phyloP scores from a whole-genome alignment of 108 stramenopile species.

The Nitzschia palea region DNA sequence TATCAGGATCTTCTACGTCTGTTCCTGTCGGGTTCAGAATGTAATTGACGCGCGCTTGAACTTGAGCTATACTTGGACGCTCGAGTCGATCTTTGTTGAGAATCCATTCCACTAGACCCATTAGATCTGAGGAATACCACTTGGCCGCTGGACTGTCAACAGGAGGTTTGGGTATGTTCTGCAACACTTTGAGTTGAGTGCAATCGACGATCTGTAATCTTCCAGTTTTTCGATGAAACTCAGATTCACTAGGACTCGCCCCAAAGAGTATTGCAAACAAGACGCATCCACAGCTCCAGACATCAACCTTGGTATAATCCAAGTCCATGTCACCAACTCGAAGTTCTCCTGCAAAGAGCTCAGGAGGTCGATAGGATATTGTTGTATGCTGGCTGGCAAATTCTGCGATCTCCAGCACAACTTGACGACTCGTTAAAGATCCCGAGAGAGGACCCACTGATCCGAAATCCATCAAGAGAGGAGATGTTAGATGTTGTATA shows the following conservation, averaged over 20 bases:
- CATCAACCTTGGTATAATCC: slow-evolving; percentile 74
- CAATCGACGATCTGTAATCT: slow-evolving; percentile 64
- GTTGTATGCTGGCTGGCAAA: slow-evolving; percentile 66
- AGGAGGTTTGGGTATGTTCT: slow-evolving; percentile 34
- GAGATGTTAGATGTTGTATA: slow-evolving; percentile 8
- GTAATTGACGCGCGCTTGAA: slow-evolving; percentile 14
- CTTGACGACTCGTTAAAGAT: slow-evolving; percentile 14
- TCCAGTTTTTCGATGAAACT: slow-evolving; percentile 47
- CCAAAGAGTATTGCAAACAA: slow-evolving; percentile 84
- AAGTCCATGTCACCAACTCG: slow-evolving; percentile 41
- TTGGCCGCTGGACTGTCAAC: not conserved
- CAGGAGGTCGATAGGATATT: slow-evolving; percentile 83
- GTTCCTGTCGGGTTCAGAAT: slow-evolving; percentile 10
- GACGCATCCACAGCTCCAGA: slow-evolving; percentile 80
- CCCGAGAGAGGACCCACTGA: slow-evolving; percentile 46
- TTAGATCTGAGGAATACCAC: slow-evolving; percentile 44
- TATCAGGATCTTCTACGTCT: slow-evolving; percentile 6
- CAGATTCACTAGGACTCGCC: slow-evolving; percentile 74
- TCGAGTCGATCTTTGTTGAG: slow-evolving; percentile 30
- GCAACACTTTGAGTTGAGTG: slow-evolving; percentile 48
- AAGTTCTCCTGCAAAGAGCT: slow-evolving; percentile 80
- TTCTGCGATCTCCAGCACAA: slow-evolving; percentile 45
- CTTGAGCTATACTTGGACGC: slow-evolving; percentile 34
- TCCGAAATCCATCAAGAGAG: slow-evolving; percentile 61
- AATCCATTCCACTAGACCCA: slow-evolving; percentile 29